Evolutionary conservation across 768 basidiomycete species (phyloP), one percentile per base, ranked within the genome.

Genomic region (Clavulina sp.): DNA sequence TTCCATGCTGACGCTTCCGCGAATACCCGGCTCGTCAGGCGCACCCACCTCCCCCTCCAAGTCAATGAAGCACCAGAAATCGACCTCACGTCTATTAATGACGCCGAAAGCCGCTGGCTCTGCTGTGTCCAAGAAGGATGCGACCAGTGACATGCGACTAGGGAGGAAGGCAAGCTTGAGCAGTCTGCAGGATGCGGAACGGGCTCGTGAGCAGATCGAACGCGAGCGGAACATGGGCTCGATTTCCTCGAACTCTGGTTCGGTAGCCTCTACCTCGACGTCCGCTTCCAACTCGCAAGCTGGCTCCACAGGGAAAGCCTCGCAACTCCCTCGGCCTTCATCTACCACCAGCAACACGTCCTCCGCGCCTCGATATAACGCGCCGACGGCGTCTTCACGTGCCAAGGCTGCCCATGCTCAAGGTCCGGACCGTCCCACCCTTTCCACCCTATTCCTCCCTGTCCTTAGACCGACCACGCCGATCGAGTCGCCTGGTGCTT

Each of bases 401-500:
- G 85, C 85, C 41, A 85, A 82, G 62, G 13, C 13, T 9, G n/a
- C n/a, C n/a, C n/a, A n/a, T n/a, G n/a, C n/a, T n/a, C n/a, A n/a
- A n/a, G n/a, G n/a, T n/a, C n/a, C n/a, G n/a, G n/a, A n/a, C n/a
- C n/a, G n/a, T n/a, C n/a, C n/a, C n/a, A n/a, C n/a, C n/a, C n/a
- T n/a, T n/a, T n/a, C n/a, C n/a, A n/a, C n/a, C n/a, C n/a, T n/a
- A n/a, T n/a, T n/a, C n/a, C n/a, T n/a, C n/a, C n/a, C n/a, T n/a
- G n/a, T n/a, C n/a, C n/a, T n/a, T n/a, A 74, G 84, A 24, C 84
- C 84, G 1, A 78, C 76, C 24, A 87, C 86, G 1, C 84, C 85
- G 1, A 83, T 83, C 7, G 73, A 81, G 4, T 85, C 83, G 63
- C 72, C 83, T 21, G 75, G 73, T 7, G 84, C 83, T 19, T 71